Base-by-base conservation (phyloP, 495 filamentous ascomycete genomes). In the Xylaria palmicola region DNA sequence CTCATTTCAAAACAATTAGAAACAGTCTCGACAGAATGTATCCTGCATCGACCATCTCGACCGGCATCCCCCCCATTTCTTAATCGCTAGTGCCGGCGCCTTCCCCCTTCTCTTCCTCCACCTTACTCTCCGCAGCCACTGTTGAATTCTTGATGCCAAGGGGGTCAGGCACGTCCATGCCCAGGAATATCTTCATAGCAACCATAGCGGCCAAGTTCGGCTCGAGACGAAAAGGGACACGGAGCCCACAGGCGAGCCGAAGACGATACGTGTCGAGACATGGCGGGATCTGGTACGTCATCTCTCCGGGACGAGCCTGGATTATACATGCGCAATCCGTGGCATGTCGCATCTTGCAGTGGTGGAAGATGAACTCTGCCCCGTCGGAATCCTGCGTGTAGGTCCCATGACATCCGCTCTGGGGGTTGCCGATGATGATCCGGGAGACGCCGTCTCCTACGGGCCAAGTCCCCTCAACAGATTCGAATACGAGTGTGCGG, bases 161-260 rank as follows among this genome's bases (percentile, higher is more conserved):
- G 20, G 30, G 20, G 1, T 27, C 43, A 17, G 65, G 65, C 0
- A 67, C 54, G 1, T 45, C 13, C n/a, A 64, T 34, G 1, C 62
- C 58, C 15, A 67, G n/a, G 12, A 62, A 65, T 2, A 64, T 13
- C 6, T 68, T 68, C 65, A 68, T 68, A 2, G 34, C 30, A 6
- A 62, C 62, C 36, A 68, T 68, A 12, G 62, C 65, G 3, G 65
- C 65, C 6, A 62, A 39, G 19, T 56, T 65, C 5, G 41, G 58
- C n/a, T 55, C 57, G 19, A 68, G 47, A 17, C 26, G 34, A 22
- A 34, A 52, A 3, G 49, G 58, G 0, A 39, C 49, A 6, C 5
- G 30, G 2, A 12, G 7, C 1, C 55, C 41, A 2, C 24, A 9
- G 2, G 56, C 57, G 1, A 64, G 65, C 10, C 26, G 10, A 0